Evolutionary conservation across 192 early-diverging fungal species (phyloP).

Genomic region (Rhizoclosmatium globosum): DNA sequence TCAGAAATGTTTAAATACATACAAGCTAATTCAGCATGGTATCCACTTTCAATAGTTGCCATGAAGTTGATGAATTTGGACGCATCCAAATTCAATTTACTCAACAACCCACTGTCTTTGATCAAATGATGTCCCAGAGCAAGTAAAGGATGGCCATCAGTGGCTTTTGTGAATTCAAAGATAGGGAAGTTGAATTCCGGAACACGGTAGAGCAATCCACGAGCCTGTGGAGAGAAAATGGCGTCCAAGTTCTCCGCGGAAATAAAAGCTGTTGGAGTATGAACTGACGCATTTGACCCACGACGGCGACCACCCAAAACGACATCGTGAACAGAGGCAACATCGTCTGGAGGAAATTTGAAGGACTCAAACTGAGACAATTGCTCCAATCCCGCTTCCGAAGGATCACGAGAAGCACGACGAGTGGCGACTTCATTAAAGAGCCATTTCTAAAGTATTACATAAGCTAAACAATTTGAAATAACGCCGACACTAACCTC

Average conservation of each 20-base stretch:
- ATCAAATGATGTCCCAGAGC: conserved; percentile 55
- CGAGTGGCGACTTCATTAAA: conserved; percentile 58
- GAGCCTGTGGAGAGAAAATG: conserved; percentile 13
- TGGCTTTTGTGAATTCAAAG: conserved; percentile 55
- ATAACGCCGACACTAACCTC: conserved; percentile 37
- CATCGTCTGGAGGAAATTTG: conserved; percentile 35
- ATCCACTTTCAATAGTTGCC: conserved; percentile 55
- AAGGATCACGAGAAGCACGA: not conserved
- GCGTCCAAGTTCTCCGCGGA: conserved; percentile 1
- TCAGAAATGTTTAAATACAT: conserved; percentile 21
- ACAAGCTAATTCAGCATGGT: conserved; percentile 57
- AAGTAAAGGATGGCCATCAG: conserved; percentile 47
- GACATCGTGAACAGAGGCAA: conserved; percentile 3
- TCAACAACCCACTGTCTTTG: conserved; percentile 51
- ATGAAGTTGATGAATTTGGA: conserved; percentile 59
- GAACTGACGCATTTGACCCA: not conserved
- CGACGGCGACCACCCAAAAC: not conserved
- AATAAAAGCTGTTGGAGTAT: conserved; percentile 19
- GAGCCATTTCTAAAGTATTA: conserved; percentile 54
- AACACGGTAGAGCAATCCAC: conserved; percentile 41
- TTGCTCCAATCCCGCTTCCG: conserved; percentile 30
- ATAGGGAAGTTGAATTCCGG: conserved; percentile 62
- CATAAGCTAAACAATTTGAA: conserved; percentile 6
- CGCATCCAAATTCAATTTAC: conserved; percentile 43
- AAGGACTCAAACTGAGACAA: conserved; percentile 28